phyloP scores from a whole-genome alignment of 345 rosid genomes.

The Rubroshorea leprosula region DNA sequence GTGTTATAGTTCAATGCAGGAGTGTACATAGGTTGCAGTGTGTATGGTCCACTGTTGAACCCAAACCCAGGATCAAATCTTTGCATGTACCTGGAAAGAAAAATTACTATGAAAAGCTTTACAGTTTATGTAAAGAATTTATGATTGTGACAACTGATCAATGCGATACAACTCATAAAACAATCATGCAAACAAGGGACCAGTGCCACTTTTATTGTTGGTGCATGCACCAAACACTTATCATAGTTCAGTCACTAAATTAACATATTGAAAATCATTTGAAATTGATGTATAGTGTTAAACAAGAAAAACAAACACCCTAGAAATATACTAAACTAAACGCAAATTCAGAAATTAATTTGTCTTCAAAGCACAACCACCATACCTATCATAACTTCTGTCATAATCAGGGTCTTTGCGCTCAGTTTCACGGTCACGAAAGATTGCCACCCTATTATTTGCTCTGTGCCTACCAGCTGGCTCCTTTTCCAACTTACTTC shows the following conservation, averaged over 20 bases:
- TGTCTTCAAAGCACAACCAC: no score
- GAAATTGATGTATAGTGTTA: no score
- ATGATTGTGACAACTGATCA: background rate
- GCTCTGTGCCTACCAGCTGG: constrained; percentile 46
- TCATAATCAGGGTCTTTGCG: constrained; percentile 82
- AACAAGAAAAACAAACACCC: no score
- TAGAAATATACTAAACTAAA: no score
- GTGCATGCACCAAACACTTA: no score
- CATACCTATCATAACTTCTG: constrained; percentile 66
- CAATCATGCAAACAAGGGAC: no score
- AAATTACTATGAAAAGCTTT: background rate
- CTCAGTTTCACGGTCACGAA: constrained; percentile 73
- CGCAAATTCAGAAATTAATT: no score
- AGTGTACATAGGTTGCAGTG: constrained; percentile 61
- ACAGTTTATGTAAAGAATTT: background rate
- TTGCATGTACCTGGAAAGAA: constrained; percentile 53
- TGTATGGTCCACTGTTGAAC: constrained; percentile 51
- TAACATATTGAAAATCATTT: no score
- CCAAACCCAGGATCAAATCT: constrained; percentile 86
- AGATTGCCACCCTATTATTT: constrained; percentile 61
- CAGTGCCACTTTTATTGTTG: no score
- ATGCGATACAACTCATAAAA: background rate
- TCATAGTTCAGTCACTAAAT: no score
- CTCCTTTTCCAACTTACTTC: constrained; percentile 61
- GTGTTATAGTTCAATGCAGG: constrained; percentile 78